A percentile compares a stretch with the other conserved stretches of the same genome.
Evolutionary conservation across 768 basidiomycete genomes (phyloP).

Genomic region (Leccinum broughii): DNA sequence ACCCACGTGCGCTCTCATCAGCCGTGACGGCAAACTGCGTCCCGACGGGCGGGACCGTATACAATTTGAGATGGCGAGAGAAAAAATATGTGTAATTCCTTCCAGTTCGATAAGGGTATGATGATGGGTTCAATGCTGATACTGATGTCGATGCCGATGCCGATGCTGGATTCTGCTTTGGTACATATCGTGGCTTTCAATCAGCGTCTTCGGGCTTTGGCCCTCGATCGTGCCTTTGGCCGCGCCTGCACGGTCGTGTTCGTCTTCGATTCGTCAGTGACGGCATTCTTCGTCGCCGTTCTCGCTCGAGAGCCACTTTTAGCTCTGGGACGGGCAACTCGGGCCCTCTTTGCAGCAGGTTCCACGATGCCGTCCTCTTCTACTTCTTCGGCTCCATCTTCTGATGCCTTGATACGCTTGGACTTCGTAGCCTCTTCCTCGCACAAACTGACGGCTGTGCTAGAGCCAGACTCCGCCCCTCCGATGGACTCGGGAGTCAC

Average conservation of each 20-base stretch:
- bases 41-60: constrained; percentile 12
- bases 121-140: constrained; percentile 21
- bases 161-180: constrained; percentile 16
- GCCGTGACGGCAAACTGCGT: constrained; percentile 5
- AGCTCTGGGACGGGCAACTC: constrained; percentile 23
- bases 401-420: constrained; percentile 19
- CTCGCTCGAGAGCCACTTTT: constrained; percentile 24
- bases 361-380: constrained; percentile 16
- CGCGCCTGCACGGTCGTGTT: constrained; percentile 27
- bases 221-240: constrained; percentile 33
- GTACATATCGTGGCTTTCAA: constrained; percentile 10
- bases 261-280: constrained; percentile 18
- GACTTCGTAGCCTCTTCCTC: constrained; percentile 27
- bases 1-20: constrained; percentile 10
- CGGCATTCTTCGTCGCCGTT: constrained; percentile 14
- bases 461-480: constrained; percentile 32
- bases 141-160: constrained; percentile 19
- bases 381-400: constrained; percentile 13
- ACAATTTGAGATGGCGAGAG: constrained; percentile 27
- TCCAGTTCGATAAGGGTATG: constrained; percentile 25
- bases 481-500: constrained; percentile 29
- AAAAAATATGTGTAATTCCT: constrained; percentile 17
- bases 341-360: constrained; percentile 21
- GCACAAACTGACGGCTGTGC: constrained; percentile 35
- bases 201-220: constrained; percentile 33